Evolutionary conservation across 2,329 filamentous ascomycete species (phyloP).

Genomic region (Curvularia sp.): DNA sequence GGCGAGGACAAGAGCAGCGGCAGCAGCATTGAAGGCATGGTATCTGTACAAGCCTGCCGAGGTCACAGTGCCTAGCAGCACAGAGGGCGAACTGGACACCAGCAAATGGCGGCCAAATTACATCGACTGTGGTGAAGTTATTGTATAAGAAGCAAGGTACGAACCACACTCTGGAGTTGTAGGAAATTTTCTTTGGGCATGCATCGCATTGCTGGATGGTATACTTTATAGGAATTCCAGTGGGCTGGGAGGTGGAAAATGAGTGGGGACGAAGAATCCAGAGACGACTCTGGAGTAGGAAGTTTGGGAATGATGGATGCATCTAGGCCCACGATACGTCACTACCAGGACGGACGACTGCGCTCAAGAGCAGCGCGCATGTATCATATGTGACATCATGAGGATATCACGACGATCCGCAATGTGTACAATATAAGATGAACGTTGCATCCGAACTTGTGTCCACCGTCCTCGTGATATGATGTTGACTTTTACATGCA

Average conservation of each 20-base stretch:
- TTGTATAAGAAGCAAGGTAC: slow-evolving; percentile 46
- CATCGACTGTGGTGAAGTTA: slow-evolving; percentile 65
- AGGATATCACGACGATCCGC: slow-evolving; percentile 18
- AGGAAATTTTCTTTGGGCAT: slow-evolving; percentile 14
- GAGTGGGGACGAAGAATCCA: not conserved
- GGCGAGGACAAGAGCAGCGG: slow-evolving; percentile 79
- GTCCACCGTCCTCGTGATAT: not conserved
- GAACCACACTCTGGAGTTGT: slow-evolving; percentile 31
- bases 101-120: slow-evolving; percentile 62
- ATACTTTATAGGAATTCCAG: slow-evolving; percentile 26
- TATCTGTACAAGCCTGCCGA: slow-evolving; percentile 86
- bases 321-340: slow-evolving; percentile 3
- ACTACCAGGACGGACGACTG: not conserved
- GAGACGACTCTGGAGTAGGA: slow-evolving; percentile 2
- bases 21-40: slow-evolving; percentile 89
- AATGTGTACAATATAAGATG: slow-evolving; percentile 22
- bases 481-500: not conserved
- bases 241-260: not conserved
- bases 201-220: slow-evolving; percentile 18
- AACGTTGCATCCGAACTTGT: slow-evolving; percentile 13
- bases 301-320: slow-evolving; percentile 7
- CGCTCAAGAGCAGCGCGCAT: slow-evolving; percentile 16
- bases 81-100: slow-evolving; percentile 44
- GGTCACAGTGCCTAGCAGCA: slow-evolving; percentile 60
- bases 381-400: slow-evolving; percentile 32